Base-by-base conservation (phyloP, 163 green algal species). In the Chloromonas sp. region DNA sequence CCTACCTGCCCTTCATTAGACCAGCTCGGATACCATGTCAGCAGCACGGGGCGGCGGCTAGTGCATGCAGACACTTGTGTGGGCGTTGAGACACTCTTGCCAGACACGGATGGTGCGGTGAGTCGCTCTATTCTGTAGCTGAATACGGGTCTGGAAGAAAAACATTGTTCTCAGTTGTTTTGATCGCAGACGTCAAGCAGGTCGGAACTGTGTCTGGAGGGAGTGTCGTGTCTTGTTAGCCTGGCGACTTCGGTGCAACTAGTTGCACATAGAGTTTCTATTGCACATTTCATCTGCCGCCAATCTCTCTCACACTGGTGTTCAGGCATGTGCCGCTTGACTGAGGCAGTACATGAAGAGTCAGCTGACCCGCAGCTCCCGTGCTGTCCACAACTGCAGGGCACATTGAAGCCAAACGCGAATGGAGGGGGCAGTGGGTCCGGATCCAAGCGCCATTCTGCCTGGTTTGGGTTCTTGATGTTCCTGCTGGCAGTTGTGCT, bases 401-500 rank as follows among this genome's bases (percentile, higher is more conserved):
- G 71, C 84, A 3, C 79, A 1, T 36, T 79, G 2, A 15, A 70
- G 70, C 60, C 62, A 0, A 60, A 5, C 59, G 59, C 70, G 59
- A 1, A 60, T 82, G 70, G 82, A 61, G 60, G 58, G n/a, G 79
- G 57, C 81, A 87, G 78, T 61, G 83, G 79, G 14, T 58, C 83
- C 66, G n/a, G 14, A 60, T 0, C 60, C 77, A 61, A 85, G 80
- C 3, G 36, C 70, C 11, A 70, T 81, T 83, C 74, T 70, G 81
- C n/a, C 80, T 85, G 74, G 83, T 85, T 87, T 58, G 58, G 15
- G 36, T 83, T 86, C 79, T 36, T 90, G 8, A 86, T 89, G 2
- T 84, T 89, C 71, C 13, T 85, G 74, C 81, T 90, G 66, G 84
- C 87, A 1, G 81, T 88, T 0, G 70, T 88, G 58, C 14, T 84